Percentiles rank a stretch among this genome's conserved stretches.
Evolutionary conservation across 1,284 basidiomycete species (phyloP).

Genomic region (Ustilago nuda): DNA sequence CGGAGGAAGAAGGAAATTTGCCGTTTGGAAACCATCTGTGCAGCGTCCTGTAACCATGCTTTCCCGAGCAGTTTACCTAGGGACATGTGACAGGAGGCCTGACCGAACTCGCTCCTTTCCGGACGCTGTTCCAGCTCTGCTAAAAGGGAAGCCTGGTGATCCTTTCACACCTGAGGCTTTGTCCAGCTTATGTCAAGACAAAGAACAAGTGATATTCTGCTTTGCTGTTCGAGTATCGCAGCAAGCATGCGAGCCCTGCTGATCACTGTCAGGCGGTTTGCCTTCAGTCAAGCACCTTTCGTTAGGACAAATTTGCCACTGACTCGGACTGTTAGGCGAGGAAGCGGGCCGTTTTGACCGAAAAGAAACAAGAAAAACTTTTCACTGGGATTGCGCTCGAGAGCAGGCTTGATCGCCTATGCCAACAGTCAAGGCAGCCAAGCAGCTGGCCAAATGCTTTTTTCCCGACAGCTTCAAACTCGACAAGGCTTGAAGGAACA

Average conservation of each 20-base stretch:
- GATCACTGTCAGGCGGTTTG: not conserved
- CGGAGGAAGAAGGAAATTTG: not conserved
- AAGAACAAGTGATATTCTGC: too few species aligned
- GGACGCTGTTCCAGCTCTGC: not conserved
- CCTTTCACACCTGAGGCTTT: not conserved
- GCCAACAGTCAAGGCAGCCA: slow-evolving; percentile 12
- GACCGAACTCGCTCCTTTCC: slow-evolving; percentile 1
- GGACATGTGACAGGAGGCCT: not conserved
- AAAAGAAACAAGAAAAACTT: slow-evolving; percentile 4
- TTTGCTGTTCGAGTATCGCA: not conserved
- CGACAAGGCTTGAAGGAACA: not conserved
- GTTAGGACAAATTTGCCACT: slow-evolving; percentile 7
- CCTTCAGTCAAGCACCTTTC: not conserved
- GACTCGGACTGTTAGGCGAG: slow-evolving; percentile 7
- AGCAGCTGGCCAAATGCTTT: not conserved
- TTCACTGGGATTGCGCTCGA: not conserved
- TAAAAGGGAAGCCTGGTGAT: not conserved
- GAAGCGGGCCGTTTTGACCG: not conserved
- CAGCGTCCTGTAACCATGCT: slow-evolving; percentile 23
- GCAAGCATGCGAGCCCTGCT: not conserved
- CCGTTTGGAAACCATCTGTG: slow-evolving; percentile 2
- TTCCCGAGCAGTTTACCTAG: not conserved
- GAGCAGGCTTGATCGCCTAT: slow-evolving; percentile 6
- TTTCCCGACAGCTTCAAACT: not conserved
- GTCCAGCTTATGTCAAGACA: too few species aligned